Conservation (phyloP, 192 early-diverging fungal genomes). For the Rhizophagus sp. region DNA sequence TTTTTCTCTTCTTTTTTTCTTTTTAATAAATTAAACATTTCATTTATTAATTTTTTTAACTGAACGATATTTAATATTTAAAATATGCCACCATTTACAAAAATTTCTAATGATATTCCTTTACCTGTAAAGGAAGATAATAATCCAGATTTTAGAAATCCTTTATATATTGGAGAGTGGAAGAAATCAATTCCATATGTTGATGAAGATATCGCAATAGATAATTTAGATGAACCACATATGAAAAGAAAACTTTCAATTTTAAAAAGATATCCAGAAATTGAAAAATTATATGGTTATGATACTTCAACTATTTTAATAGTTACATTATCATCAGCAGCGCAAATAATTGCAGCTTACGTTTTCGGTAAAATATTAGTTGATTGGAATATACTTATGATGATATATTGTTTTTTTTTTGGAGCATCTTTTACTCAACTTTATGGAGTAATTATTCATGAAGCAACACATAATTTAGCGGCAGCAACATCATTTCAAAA, state of each 20-base stretch:
- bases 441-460: conserved; percentile 89
- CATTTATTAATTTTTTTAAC: too few species aligned
- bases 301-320: conserved; percentile 80
- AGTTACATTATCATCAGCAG: conserved; percentile 59
- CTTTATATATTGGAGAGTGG: conserved; percentile 82
- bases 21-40: not conserved
- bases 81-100: not conserved
- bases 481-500: conserved; percentile 72
- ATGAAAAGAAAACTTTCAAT: conserved; percentile 87
- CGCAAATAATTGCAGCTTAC: conserved; percentile 82
- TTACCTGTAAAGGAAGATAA: not conserved
- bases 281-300: conserved; percentile 81
- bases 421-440: conserved; percentile 84
- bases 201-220: conserved; percentile 76
- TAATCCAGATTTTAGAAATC: conserved; percentile 64
- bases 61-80: not conserved
- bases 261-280: conserved; percentile 85
- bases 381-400: conserved; percentile 66
- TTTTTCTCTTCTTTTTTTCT: not conserved
- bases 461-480: conserved; percentile 87
- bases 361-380: conserved; percentile 67
- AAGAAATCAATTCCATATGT: conserved; percentile 72
- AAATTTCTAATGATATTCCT: not conserved
- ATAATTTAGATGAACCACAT: conserved; percentile 94
- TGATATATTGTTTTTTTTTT: conserved; percentile 71